Percentiles rank a stretch among this genome's conserved stretches.
phyloP scores from a whole-genome alignment of 306 rosid genomes.

The Sicyos baderoa region DNA sequence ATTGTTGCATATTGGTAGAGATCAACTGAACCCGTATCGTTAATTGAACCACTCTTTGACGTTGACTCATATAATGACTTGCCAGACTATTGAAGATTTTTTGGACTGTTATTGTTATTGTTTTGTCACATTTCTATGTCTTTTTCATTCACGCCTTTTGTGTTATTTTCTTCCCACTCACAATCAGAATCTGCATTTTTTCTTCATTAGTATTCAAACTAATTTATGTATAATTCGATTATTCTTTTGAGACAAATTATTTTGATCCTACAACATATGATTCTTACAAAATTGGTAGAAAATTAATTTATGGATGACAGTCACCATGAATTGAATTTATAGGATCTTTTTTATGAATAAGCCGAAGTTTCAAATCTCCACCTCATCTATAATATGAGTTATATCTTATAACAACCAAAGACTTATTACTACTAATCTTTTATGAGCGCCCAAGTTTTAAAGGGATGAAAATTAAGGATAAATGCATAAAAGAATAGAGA shows the following conservation, averaged over 20 bases:
- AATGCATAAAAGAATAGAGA: no score
- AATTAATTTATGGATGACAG: no score
- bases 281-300: no score
- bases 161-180: constrained; percentile 3
- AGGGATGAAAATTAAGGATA: no score
- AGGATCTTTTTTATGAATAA: no score
- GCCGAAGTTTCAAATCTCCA: not conserved
- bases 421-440: not conserved
- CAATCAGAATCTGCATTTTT: not conserved
- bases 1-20: no score
- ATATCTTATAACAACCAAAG: no score
- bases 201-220: not conserved
- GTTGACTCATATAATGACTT: not conserved
- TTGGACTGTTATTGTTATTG: constrained; percentile 5
- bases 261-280: no score
- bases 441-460: not conserved
- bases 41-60: not conserved
- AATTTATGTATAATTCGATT: fast-evolving
- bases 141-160: not conserved
- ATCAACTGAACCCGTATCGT: not conserved
- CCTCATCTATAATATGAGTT: no score
- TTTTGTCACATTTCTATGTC: not conserved
- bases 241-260: no score
- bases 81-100: not conserved
- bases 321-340: no score